phyloP scores from a whole-genome alignment of 129 eudicot genomes.

The Saposhnikovia divaricata region DNA sequence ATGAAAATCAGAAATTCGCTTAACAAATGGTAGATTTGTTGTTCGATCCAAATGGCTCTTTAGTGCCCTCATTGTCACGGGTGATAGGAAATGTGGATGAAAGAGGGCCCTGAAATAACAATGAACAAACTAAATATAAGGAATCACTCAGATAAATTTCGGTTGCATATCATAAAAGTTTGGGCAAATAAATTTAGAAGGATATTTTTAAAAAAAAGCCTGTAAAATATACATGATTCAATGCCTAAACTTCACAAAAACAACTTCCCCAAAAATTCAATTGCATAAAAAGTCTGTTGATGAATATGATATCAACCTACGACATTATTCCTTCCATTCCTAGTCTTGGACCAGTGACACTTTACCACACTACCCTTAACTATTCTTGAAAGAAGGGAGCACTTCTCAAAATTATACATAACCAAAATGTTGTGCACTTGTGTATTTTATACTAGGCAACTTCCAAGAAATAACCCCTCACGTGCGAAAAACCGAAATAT shows the following conservation, averaged over 20 bases:
- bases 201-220: neutral
- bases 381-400: neutral
- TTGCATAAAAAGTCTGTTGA: neutral
- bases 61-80: conserved; percentile 50
- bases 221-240: neutral
- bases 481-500: too few species aligned
- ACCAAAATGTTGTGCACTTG: neutral
- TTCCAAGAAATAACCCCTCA: neutral
- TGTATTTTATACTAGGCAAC: neutral
- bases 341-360: neutral
- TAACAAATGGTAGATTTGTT: conserved; percentile 28
- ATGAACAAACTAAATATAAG: neutral
- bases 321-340: neutral
- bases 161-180: neutral
- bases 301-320: neutral
- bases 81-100: conserved; percentile 11
- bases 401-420: neutral
- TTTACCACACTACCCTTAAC: neutral
- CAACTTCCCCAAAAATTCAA: neutral
- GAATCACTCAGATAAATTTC: neutral
- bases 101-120: conserved; percentile 72
- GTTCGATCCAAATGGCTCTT: conserved; percentile 75
- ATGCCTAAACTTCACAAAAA: neutral
- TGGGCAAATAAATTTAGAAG: neutral
- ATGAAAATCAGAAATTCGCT: conserved; percentile 80